Conservation (phyloP, 2,329 filamentous ascomycete species). For the Colletotrichum chrysophilum region DNA sequence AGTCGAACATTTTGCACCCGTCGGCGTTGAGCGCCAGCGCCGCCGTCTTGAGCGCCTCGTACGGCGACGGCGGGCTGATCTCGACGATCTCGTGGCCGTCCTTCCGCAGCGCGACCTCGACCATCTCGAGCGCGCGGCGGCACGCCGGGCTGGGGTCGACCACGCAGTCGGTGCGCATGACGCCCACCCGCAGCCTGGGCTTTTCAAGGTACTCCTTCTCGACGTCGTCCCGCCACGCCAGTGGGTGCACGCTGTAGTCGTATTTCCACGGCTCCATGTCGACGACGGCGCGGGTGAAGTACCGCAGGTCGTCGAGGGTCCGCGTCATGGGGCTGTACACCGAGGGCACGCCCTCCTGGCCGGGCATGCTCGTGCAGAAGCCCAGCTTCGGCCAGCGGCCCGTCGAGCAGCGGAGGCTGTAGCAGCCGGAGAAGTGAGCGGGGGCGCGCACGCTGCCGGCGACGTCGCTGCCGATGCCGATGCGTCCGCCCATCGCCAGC, state of each 20-base stretch:
- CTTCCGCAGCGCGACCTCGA: slow-evolving; percentile 69
- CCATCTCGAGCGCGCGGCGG: slow-evolving; percentile 73
- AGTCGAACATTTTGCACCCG: slow-evolving; percentile 80
- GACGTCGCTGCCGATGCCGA: slow-evolving; percentile 90
- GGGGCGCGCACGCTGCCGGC: slow-evolving; percentile 87
- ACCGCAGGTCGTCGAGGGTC: slow-evolving; percentile 80
- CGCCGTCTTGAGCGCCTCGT: slow-evolving; percentile 77
- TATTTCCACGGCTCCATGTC: slow-evolving; percentile 88
- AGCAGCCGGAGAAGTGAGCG: slow-evolving; percentile 89
- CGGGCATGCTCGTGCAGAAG: slow-evolving; percentile 86
- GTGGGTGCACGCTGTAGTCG: slow-evolving; percentile 83
- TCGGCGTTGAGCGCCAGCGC: slow-evolving; percentile 85
- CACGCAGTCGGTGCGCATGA: slow-evolving; percentile 81
- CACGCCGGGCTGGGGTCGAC: slow-evolving; percentile 89
- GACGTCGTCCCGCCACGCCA: slow-evolving; percentile 75
- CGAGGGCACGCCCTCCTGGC: slow-evolving; percentile 87
- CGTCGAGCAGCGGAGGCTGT: slow-evolving; percentile 84
- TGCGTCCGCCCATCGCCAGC: slow-evolving; percentile 81
- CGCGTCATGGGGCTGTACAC: slow-evolving; percentile 94
- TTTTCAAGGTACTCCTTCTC: slow-evolving; percentile 65
- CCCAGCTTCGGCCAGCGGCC: slow-evolving; percentile 90
- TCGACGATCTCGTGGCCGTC: slow-evolving; percentile 79
- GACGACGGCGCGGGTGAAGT: slow-evolving; percentile 82
- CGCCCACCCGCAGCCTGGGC: slow-evolving; percentile 72
- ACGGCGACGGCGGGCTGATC: slow-evolving; percentile 69